phyloP scores from a whole-genome alignment of 257 asterid species.

The Solanum etuberosum region DNA sequence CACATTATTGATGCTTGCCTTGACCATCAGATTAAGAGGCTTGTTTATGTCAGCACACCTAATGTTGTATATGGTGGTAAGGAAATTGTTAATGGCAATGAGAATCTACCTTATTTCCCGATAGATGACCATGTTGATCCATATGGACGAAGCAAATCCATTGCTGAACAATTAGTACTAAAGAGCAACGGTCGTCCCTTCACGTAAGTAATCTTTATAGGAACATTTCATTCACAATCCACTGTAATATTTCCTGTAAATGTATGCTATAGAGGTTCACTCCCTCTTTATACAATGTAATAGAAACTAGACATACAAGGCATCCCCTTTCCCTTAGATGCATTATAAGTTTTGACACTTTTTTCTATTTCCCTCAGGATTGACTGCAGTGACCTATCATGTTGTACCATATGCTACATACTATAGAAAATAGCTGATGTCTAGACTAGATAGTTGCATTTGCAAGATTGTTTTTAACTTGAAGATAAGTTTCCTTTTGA shows the following conservation, averaged over 20 bases:
- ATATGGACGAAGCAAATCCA: constrained; percentile 82
- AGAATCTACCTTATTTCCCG: constrained; percentile 72
- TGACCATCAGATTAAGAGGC: constrained; percentile 56
- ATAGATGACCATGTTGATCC: constrained; percentile 78
- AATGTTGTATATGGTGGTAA: constrained; percentile 81
- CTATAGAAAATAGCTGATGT: neutral
- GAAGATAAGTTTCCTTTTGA: neutral
- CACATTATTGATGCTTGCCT: constrained; percentile 75
- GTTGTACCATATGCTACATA: neutral
- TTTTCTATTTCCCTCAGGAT: neutral
- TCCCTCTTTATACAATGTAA: neutral
- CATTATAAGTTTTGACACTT: neutral
- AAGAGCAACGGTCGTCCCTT: constrained; percentile 73
- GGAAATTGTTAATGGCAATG: constrained; percentile 81
- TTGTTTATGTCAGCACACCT: constrained; percentile 84
- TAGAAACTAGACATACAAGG: neutral
- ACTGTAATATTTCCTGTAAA: neutral
- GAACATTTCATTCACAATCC: neutral
- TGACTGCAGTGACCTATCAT: neutral
- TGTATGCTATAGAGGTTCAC: neutral
- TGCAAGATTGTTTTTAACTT: neutral
- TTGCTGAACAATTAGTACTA: constrained; percentile 85
- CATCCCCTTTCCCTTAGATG: neutral
- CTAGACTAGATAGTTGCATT: neutral
- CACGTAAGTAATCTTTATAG: constrained; percentile 34